Conservation (phyloP, 306 rosid species). For the cucumber (Cucumis sativus) region Cucumber_9930_V3 NC_026656.2:9245501-9246000, state of each 20-base stretch:
- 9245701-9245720: conserved; percentile 33
- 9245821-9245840: conserved; percentile 69
- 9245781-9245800: conserved; percentile 61
- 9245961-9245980: conserved; percentile 49
- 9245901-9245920: conserved; percentile 38
- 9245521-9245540: conserved; percentile 28
- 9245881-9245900: conserved; percentile 53
- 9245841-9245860: conserved; percentile 70
- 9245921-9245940: conserved; percentile 29
- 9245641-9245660: conserved; percentile 67
- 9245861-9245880: conserved; percentile 56
- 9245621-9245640: conserved; percentile 64
- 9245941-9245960: conserved; percentile 42
- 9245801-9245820: conserved; percentile 29
- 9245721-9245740: conserved; percentile 25
- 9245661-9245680: conserved; percentile 59
- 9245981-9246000: not conserved
- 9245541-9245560: conserved; percentile 51
- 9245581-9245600: conserved; percentile 48
- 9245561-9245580: conserved; percentile 62
- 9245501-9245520: conserved; percentile 43
- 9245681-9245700: conserved; percentile 42
- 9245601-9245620: conserved; percentile 63
- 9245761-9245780: conserved; percentile 49
- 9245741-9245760: conserved; percentile 56